Evolutionary conservation across 2,329 filamentous ascomycete species (phyloP), one percentile per base, ranked within the genome.

Genomic region (Penicillium sp.): DNA sequence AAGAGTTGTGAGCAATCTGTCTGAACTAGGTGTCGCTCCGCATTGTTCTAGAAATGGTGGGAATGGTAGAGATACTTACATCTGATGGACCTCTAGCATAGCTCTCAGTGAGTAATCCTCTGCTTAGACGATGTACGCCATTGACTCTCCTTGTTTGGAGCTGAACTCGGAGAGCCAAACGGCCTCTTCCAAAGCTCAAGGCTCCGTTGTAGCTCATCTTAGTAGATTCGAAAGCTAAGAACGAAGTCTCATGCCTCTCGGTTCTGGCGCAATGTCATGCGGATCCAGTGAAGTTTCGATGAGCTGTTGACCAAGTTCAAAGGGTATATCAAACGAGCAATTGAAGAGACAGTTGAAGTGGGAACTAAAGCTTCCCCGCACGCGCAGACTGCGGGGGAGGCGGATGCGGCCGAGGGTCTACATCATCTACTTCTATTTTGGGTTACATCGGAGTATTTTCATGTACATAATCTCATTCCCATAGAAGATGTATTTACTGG

Each of bases 31-130:
- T 34, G 14, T 11, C 6, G 5, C 3, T 27, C 9, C 3, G 8
- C 29, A 13, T 22, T n/a, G 5, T 39, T 22, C 18, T 4, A 13
- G 5, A 1, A 9, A 5, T 27, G 8, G 24, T 27, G 4, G 2
- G 16, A 24, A 36, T 38, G 13, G 11, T 8, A 22, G 16, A 45
- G 31, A 36, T 14, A 58, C 53, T 48, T 47, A 67, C 64, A 54
- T 58, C 43, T 34, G 56, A 59, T 11, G 66, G 63, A 11, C 66
- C 64, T 13, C 58, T 57, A 34, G 64, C 58, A 58, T 66, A 65
- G 50, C 62, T 66, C 49, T 62, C 36, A 3, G 59, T 64, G 24
- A 65, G 43, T 13, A 66, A 32, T 5, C 61, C 58, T 52, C 66
- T 58, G 18, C 27, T 46, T 22, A 16, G 7, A 11, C 34, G 32